Conservation (phyloP, 495 filamentous ascomycete genomes). For the Penicillium coffeae region DNA sequence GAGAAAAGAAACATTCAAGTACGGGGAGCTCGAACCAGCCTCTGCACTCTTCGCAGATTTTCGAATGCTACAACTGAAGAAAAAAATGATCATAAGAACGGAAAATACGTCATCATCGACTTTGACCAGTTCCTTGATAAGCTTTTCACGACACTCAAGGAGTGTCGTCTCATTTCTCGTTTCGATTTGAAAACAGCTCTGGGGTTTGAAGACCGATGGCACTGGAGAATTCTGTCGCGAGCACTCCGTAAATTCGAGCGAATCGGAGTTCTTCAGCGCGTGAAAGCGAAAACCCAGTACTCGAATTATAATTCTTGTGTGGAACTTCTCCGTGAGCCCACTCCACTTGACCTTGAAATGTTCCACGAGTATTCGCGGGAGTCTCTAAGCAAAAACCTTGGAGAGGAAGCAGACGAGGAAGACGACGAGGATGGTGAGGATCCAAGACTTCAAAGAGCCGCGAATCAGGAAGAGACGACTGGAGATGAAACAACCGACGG, state of each 20-base stretch:
- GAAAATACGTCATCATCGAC: conserved; percentile 31
- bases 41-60: conserved; percentile 61
- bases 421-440: conserved; percentile 11
- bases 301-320: conserved; percentile 54
- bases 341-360: conserved; percentile 57
- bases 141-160: conserved; percentile 45
- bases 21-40: conserved; percentile 62
- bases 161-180: conserved; percentile 46
- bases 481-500: conserved; percentile 17
- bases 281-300: conserved; percentile 56
- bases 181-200: conserved; percentile 62
- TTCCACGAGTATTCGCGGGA: conserved; percentile 43
- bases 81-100: background rate
- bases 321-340: conserved; percentile 71
- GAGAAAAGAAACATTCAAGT: conserved; percentile 69
- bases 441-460: background rate
- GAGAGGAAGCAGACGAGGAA: conserved; percentile 37
- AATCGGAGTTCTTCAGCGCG: conserved; percentile 64
- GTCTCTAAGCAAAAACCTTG: conserved; percentile 27
- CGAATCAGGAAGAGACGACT: conserved; percentile 11
- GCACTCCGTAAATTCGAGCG: conserved; percentile 64
- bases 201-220: conserved; percentile 55
- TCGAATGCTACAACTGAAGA: conserved; percentile 20
- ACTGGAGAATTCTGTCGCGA: conserved; percentile 65
- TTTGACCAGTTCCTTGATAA: conserved; percentile 39